Evolutionary conservation across 2,329 filamentous ascomycete genomes (phyloP).

Genomic region (Plenodomus biglobosus): DNA sequence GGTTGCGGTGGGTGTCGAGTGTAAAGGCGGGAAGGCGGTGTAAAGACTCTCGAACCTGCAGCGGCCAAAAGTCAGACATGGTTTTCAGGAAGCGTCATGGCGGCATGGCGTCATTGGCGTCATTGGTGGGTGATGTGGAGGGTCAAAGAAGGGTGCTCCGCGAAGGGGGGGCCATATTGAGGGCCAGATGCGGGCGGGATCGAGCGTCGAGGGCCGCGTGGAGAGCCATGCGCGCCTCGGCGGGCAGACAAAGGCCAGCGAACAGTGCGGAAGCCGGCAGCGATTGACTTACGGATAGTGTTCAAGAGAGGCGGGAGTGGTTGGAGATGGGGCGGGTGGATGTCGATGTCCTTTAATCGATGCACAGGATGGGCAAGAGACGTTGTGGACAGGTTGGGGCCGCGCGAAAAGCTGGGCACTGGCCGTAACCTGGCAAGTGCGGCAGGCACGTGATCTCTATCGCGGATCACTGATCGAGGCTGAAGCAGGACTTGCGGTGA

Average conservation of each 20-base stretch:
- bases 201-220: conserved; percentile 24
- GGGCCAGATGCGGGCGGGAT: conserved; percentile 33
- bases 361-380: conserved; percentile 45
- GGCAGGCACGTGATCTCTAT: conserved; percentile 36
- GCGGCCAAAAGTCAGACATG: conserved; percentile 12
- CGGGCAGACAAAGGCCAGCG: conserved; percentile 17
- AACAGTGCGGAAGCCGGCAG: conserved; percentile 13
- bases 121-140: conserved; percentile 11
- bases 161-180: conserved; percentile 25
- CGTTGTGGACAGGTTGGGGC: conserved; percentile 27
- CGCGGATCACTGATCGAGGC: conserved; percentile 26
- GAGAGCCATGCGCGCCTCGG: conserved; percentile 10
- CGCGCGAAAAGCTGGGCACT: conserved; percentile 29
- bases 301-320: conserved; percentile 41
- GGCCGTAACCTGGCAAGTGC: conserved; percentile 28
- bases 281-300: conserved; percentile 39
- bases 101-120: conserved; percentile 10
- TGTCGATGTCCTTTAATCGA: conserved; percentile 44
- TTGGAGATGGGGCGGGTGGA: conserved; percentile 40
- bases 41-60: conserved; percentile 43
- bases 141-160: conserved; percentile 7
- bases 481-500: conserved; percentile 21
- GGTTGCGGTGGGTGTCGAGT: conserved; percentile 55
- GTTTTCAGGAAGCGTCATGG: conserved; percentile 14
- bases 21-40: conserved; percentile 29